Evolutionary conservation across 2,329 filamentous ascomycete genomes (phyloP).

Genomic region (Alternaria sp.): DNA sequence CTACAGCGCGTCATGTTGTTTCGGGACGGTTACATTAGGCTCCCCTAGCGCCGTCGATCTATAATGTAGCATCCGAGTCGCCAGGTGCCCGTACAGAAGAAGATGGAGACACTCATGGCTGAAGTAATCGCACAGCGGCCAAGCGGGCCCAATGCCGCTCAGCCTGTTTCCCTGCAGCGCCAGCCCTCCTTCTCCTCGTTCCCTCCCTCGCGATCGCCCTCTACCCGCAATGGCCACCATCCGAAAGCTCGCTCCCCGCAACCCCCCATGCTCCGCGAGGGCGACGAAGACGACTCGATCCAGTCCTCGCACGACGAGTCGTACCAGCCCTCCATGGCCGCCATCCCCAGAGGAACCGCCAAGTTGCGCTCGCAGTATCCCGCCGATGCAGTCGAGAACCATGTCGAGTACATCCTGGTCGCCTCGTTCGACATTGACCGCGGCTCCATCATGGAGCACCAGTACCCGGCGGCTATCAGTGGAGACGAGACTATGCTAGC

Average conservation of each 20-base stretch:
- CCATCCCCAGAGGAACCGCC: conserved; percentile 2
- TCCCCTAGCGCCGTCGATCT: conserved; percentile 28
- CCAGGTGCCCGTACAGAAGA: conserved; percentile 15
- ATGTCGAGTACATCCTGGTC: conserved; percentile 98
- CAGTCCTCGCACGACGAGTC: conserved; percentile 38
- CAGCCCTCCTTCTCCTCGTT: conserved; percentile 54
- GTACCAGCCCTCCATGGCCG: conserved; percentile 17
- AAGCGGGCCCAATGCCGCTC: conserved; percentile 20
- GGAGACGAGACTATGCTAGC: conserved; percentile 98
- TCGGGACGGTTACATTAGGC: conserved; percentile 18
- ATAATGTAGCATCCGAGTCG: conserved; percentile 18
- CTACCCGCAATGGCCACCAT: conserved; percentile 44
- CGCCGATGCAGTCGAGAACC: conserved; percentile 67
- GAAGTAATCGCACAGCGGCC: conserved; percentile 39
- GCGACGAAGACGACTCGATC: conserved; percentile 39
- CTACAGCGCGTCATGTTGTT: not conserved
- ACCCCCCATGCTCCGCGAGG: conserved; percentile 43
- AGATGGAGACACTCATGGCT: conserved; percentile 40
- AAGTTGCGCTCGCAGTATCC: conserved; percentile 58
- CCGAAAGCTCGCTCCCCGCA: conserved; percentile 44
- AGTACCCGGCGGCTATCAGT: conserved; percentile 92
- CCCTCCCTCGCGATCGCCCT: conserved; percentile 48
- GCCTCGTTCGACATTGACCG: conserved; percentile 97
- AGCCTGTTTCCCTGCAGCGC: conserved; percentile 38
- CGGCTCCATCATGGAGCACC: conserved; percentile 97